These are phyloP conservation scores for Crithidia bombi DNA, from an alignment of 208 protist species.

Conservation along the genomic window DNA sequence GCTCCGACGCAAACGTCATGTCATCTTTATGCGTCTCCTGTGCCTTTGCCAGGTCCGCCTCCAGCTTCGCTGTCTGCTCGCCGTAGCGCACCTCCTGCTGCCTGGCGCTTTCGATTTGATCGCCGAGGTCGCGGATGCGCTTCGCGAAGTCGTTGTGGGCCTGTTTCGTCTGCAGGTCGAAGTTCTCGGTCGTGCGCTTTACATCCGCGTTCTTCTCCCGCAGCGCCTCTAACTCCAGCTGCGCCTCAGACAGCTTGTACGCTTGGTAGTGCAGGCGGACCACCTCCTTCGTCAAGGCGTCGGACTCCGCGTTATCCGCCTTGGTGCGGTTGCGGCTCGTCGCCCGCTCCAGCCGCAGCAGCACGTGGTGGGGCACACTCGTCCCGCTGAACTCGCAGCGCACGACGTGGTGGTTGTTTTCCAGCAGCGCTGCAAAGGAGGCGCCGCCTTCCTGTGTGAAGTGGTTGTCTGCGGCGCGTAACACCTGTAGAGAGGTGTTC, in stretches of 20 bases:
- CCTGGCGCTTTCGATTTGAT: constrained; percentile 72
- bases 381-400: constrained; percentile 67
- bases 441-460: constrained; percentile 75
- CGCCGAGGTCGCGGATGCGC: constrained; percentile 65
- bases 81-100: constrained; percentile 52
- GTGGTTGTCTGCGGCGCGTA: constrained; percentile 82
- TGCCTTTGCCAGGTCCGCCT: constrained; percentile 60
- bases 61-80: constrained; percentile 61
- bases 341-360: constrained; percentile 58
- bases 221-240: constrained; percentile 70
- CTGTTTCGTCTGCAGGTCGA: constrained; percentile 82
- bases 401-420: constrained; percentile 64
- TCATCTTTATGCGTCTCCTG: constrained; percentile 46
- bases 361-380: constrained; percentile 69
- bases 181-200: constrained; percentile 68
- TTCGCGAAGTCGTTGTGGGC: constrained; percentile 74
- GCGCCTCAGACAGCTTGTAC: constrained; percentile 90
- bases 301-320: constrained; percentile 56
- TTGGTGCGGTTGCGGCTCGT: constrained; percentile 55
- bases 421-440: constrained; percentile 77
- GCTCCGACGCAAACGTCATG: constrained; percentile 50
- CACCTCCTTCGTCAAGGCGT: constrained; percentile 79
- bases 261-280: constrained; percentile 87
- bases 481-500: constrained; percentile 66
- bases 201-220: constrained; percentile 67